Evolutionary conservation across 306 rosid genomes (phyloP), one percentile per base, ranked within the genome.

Genomic region (Ormosia emarginata): DNA sequence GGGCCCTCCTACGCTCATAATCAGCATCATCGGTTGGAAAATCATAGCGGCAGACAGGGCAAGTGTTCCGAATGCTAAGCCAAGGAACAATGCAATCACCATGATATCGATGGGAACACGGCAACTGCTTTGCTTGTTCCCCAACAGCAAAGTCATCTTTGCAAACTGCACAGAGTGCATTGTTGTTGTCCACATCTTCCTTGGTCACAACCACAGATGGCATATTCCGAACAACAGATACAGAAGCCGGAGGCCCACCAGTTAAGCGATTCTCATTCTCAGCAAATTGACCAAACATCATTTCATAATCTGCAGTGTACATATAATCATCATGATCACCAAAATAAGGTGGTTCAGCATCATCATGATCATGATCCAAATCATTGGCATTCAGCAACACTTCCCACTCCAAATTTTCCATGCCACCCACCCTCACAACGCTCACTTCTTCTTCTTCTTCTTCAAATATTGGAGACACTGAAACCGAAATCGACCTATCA

Each of bases 1-100:
- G 90, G 1, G 77, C 70, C 84, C 82, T 92, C 89, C 87, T 82
- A 55, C 79, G 93, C 81, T 94, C 98, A 82, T 89, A 92, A 10
- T 90, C 89, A 57, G 91, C 89, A 55, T 91, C 94, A 68, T 89
- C 97, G 0, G 98, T 92, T 2, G 93, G 94, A 59, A 90, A 82
- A 84, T 94, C 97, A 39, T 74, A 86, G 8, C 97, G 97, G 78
- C 98, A 94, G 39, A 94, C 94, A 34, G 98, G 97, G 69, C 98
- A 94, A 3, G 98, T 92, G 75, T 94, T 94, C 72, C 94, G 64
- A 66, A 94, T 94, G 6, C 86, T 90, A 82, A 94, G 61, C 98
- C 97, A 92, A 0, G 95, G 97, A 14, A 83, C 81, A 80, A 94
- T 94, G 85, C 98, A 94, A 14, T 89, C 93, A 3, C 89, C 90